Base-by-base conservation (phyloP, 352 stramenopile genomes). In the Phytopythium helicoides region DNA sequence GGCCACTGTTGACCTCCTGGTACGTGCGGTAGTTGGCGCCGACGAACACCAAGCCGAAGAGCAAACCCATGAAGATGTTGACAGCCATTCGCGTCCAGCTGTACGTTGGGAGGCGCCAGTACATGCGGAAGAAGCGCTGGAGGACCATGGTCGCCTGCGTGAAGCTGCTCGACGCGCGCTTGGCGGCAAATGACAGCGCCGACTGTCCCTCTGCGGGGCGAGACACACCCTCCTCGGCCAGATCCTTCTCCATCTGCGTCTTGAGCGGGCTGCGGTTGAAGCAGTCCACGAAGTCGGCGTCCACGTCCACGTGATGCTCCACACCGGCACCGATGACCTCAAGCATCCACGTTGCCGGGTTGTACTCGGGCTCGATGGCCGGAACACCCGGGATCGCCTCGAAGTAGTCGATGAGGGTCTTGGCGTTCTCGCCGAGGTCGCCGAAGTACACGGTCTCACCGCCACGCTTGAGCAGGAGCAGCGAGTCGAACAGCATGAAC, bases 401-500 rank as follows among this genome's bases (percentile, higher is more conserved):
- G 28, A 97, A 80, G 48, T 96, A 84, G 12, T 68, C 53, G 33
- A 87, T 39, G 36, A 87, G 54, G 3, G 70, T 64, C 26, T 47
- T 56, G 46, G 62, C 62, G 22, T 78, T 58, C 15, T 77, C 39
- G 36, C 89, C 89, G 10, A 96, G 56, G 18, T 82, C 71, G 18
- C 87, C 89, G 64, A 90, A 89, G 60, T 85, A 97, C 9, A 97
- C 86, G 33, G 80, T 77, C 38, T 78, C 42, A 9, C 86, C 86
- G 21, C 89, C 87, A 26, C 83, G 86, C 60, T 91, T 86, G 12
- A 97, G 57, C 18, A 97, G 69, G 19, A 96, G 52, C 28, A 97
- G 58, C 36, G 87, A 69, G 56, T 97, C 87, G 52, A 87, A 89
- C 37, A 81, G 78, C 23, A 80, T 61, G 67, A 96, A 97, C 15